Percentiles rank a stretch among this genome's conserved stretches.
Conservation (phyloP, 176 grass and related monocot genomes). For the Thalia dealbata region DNA sequence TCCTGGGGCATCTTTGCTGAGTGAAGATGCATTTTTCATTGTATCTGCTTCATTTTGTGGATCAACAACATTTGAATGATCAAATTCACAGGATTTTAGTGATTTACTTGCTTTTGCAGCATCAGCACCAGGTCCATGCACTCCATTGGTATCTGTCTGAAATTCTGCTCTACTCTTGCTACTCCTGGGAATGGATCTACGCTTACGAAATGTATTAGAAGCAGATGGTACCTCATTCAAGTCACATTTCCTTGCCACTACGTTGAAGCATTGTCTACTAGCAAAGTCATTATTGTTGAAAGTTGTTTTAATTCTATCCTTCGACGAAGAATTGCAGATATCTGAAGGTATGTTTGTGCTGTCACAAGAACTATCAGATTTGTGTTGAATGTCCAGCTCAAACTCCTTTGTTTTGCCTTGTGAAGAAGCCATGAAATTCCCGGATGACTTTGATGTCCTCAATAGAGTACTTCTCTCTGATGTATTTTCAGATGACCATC, state of each 20-base stretch:
- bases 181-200: constrained; percentile 47
- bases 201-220: constrained; percentile 53
- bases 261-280: constrained; percentile 18
- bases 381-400: constrained; percentile 29
- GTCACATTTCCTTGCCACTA: constrained; percentile 27
- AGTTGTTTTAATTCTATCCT: background rate
- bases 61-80: background rate
- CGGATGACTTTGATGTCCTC: constrained; percentile 46
- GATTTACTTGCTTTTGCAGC: constrained; percentile 33
- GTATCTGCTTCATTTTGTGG: constrained; percentile 21
- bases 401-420: constrained; percentile 41
- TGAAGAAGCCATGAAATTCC: constrained; percentile 29
- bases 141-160: constrained; percentile 27
- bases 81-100: constrained; percentile 19
- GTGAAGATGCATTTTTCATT: constrained; percentile 19
- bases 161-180: constrained; percentile 28
- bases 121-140: constrained; percentile 22
- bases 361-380: constrained; percentile 31
- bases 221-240: constrained; percentile 16
- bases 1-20: background rate
- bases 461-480: constrained; percentile 14
- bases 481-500: constrained; percentile 29
- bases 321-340: background rate
- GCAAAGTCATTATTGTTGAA: constrained; percentile 20
- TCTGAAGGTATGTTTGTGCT: background rate